These are phyloP conservation scores for Tolypocladium endophyticum DNA, from an alignment of 2,329 filamentous ascomycete species.

Conservation along the genomic window DNA sequence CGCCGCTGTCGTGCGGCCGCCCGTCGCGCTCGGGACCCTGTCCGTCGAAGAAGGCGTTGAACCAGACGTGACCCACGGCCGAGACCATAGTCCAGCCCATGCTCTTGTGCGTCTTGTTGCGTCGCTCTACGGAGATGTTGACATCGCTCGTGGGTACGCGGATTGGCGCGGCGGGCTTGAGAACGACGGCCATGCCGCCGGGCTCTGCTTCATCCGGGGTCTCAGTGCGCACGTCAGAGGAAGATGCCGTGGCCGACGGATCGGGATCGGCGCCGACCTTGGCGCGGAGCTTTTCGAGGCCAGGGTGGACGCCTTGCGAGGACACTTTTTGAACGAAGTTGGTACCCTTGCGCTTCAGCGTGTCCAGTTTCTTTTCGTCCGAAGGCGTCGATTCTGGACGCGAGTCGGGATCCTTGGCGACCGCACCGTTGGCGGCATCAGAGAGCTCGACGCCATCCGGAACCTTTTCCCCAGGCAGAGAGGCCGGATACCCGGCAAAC, in stretches of 20 bases:
- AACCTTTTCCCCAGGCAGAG: slow-evolving; percentile 20
- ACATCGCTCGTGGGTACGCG: slow-evolving; percentile 73
- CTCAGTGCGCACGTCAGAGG: slow-evolving; percentile 3
- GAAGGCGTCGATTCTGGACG: not conserved
- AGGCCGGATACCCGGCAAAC: slow-evolving; percentile 31
- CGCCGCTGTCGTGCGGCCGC: slow-evolving; percentile 53
- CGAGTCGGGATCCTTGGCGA: not conserved
- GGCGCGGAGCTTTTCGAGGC: slow-evolving; percentile 11
- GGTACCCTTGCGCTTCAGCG: slow-evolving; percentile 17
- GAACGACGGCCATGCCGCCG: slow-evolving; percentile 64
- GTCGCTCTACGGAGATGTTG: slow-evolving; percentile 80
- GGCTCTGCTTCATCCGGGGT: slow-evolving; percentile 32
- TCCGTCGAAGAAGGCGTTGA: slow-evolving; percentile 90
- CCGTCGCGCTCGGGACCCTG: slow-evolving; percentile 59
- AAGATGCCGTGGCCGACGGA: slow-evolving; percentile 4
- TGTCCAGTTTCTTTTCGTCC: slow-evolving; percentile 6
- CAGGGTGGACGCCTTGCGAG: slow-evolving; percentile 7
- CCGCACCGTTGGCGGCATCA: slow-evolving; percentile 15
- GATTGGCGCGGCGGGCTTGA: slow-evolving; percentile 59
- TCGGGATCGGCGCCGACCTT: slow-evolving; percentile 7
- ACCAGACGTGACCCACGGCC: slow-evolving; percentile 90
- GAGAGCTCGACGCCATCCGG: slow-evolving; percentile 23
- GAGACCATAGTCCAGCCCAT: slow-evolving; percentile 86
- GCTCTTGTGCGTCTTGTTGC: slow-evolving; percentile 66
- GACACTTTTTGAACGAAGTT: slow-evolving; percentile 23